phyloP scores from a whole-genome alignment of 495 filamentous ascomycete species.

The Neurospora cerealis region DNA sequence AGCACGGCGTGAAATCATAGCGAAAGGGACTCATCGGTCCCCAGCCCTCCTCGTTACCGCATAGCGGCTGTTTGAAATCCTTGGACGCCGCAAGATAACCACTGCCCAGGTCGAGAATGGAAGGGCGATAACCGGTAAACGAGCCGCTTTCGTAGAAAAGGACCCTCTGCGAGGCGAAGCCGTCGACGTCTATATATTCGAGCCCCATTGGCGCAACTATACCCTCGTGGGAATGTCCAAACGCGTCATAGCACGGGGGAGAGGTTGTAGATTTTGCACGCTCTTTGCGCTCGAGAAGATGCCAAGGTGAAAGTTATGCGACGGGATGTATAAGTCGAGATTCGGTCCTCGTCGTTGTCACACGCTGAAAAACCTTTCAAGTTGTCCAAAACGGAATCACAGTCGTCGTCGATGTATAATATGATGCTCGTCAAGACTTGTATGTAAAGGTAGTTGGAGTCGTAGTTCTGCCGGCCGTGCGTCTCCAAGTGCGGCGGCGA shows the following conservation, averaged over 20 bases:
- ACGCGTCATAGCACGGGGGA: constrained; percentile 17
- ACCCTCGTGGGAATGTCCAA: constrained; percentile 4
- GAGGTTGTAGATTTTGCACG: not conserved
- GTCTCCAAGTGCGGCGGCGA: not conserved
- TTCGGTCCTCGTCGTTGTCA: not conserved
- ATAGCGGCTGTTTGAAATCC: constrained; percentile 54
- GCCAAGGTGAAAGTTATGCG: not conserved
- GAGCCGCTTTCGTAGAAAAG: constrained; percentile 41
- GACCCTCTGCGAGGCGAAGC: constrained; percentile 28
- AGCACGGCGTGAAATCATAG: constrained; percentile 95
- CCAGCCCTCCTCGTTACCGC: constrained; percentile 86
- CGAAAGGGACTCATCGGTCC: constrained; percentile 75
- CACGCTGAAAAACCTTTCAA: not conserved
- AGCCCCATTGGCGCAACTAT: constrained; percentile 21
- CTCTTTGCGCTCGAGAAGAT: not conserved
- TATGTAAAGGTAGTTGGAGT: not conserved
- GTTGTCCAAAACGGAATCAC: not conserved
- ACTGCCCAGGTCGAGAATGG: constrained; percentile 25
- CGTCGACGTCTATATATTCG: constrained; percentile 11
- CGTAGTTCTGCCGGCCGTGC: not conserved
- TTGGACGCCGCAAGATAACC: constrained; percentile 37
- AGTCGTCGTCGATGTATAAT: not conserved
- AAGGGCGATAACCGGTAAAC: constrained; percentile 39
- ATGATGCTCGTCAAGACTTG: not conserved
- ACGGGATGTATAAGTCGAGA: not conserved